Percentiles rank a stretch among this genome's conserved stretches.
Evolutionary conservation across 805 yeast species (phyloP).

Genomic region (Ogataea philodendri): DNA sequence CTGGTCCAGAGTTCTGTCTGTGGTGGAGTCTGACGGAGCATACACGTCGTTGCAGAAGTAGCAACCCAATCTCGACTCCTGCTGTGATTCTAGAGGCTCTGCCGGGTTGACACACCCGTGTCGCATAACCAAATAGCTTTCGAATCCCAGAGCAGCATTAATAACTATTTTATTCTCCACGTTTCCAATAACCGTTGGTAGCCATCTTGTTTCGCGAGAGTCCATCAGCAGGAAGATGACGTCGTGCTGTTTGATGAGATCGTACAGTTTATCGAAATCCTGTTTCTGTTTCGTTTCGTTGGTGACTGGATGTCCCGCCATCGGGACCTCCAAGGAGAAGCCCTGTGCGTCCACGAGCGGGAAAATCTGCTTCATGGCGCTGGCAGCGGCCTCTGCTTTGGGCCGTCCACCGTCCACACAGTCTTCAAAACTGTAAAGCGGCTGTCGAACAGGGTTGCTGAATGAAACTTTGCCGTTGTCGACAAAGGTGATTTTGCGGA

Average conservation of each 20-base stretch:
- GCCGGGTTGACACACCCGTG: slow-evolving; percentile 58
- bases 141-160: slow-evolving; percentile 95
- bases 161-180: slow-evolving; percentile 70
- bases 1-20: slow-evolving; percentile 88
- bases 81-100: slow-evolving; percentile 23
- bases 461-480: slow-evolving; percentile 88
- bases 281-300: slow-evolving; percentile 48
- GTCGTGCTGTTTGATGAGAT: slow-evolving; percentile 67
- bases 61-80: slow-evolving; percentile 68
- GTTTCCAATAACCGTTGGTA: slow-evolving; percentile 83
- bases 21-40: slow-evolving; percentile 87
- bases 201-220: slow-evolving; percentile 94
- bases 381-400: slow-evolving; percentile 82
- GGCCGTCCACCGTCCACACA: slow-evolving; percentile 68
- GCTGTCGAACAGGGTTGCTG: slow-evolving; percentile 95
- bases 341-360: slow-evolving; percentile 76
- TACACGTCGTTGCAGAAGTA: slow-evolving; percentile 95
- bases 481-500: slow-evolving; percentile 77
- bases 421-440: slow-evolving; percentile 79
- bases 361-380: slow-evolving; percentile 64
- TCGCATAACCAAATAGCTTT: slow-evolving; percentile 88
- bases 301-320: slow-evolving; percentile 89
- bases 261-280: slow-evolving; percentile 52
- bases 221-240: slow-evolving; percentile 82
- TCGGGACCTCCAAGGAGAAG: slow-evolving; percentile 72